phyloP scores from a whole-genome alignment of 768 basidiomycete genomes.

The Lactarius psammicola region DNA sequence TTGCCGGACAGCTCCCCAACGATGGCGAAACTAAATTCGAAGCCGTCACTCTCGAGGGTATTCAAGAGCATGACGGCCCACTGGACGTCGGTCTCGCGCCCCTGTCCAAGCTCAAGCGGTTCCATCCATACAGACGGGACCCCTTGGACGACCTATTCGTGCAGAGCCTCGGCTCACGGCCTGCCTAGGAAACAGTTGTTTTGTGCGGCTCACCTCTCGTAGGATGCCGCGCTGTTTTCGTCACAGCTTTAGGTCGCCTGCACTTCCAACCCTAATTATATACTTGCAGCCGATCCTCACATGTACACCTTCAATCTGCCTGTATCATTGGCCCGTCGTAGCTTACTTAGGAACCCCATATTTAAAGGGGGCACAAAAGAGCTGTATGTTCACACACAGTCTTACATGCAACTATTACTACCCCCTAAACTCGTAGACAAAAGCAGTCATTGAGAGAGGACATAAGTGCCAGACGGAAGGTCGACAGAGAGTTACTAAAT shows the following conservation, averaged over 20 bases:
- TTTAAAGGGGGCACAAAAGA: constrained; percentile 10
- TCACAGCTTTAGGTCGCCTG: constrained; percentile 7
- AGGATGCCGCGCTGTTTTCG: not conserved
- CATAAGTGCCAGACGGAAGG: not conserved
- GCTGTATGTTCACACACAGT: constrained; percentile 20
- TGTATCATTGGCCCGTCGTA: constrained; percentile 8
- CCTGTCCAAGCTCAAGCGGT: constrained; percentile 51
- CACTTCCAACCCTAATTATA: constrained; percentile 14
- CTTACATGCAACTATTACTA: constrained; percentile 16
- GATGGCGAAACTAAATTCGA: constrained; percentile 20
- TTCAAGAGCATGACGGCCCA: constrained; percentile 14
- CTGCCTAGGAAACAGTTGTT: constrained; percentile 7
- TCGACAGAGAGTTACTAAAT: constrained; percentile 6
- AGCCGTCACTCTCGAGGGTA: constrained; percentile 7
- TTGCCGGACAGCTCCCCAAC: constrained; percentile 16
- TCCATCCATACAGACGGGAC: constrained; percentile 57
- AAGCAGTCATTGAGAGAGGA: constrained; percentile 8
- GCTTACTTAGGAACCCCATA: constrained; percentile 5
- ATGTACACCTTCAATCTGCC: constrained; percentile 19
- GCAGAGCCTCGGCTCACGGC: constrained; percentile 25
- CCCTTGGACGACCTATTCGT: constrained; percentile 62
- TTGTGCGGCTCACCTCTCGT: not conserved
- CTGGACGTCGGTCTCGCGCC: constrained; percentile 52
- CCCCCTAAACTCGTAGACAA: constrained; percentile 12
- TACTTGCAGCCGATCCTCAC: constrained; percentile 1